These are phyloP conservation scores for Backusella mclennaniae DNA, from an alignment of 192 early-diverging fungal species.

Conservation along the genomic window DNA sequence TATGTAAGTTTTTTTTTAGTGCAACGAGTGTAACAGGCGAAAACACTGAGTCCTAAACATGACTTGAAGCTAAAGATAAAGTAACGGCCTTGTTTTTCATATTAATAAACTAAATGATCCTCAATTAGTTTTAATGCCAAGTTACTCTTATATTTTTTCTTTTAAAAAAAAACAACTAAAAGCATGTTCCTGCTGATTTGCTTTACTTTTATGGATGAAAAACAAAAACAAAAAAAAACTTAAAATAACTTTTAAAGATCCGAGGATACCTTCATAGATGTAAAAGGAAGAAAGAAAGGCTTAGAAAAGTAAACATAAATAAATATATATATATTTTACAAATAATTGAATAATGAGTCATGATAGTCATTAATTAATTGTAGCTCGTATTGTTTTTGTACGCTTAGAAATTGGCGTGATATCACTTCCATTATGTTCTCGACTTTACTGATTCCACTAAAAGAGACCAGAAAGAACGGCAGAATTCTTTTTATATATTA, in stretches of 20 bases:
- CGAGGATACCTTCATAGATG: not conserved
- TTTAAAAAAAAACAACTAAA: not conserved
- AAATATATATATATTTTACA: not conserved
- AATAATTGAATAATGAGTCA: not conserved
- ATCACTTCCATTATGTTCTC: not conserved
- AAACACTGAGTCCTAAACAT: too few species aligned
- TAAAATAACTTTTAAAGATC: not conserved
- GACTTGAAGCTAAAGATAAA: too few species aligned
- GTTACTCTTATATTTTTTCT: too few species aligned
- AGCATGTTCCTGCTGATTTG: not conserved
- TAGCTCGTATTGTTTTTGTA: not conserved
- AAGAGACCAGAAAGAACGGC: not conserved
- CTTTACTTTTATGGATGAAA: slow-evolving; percentile 1
- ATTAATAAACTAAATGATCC: too few species aligned
- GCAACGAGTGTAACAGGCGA: too few species aligned
- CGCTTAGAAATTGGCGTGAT: not conserved
- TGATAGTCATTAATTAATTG: not conserved
- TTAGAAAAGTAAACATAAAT: not conserved
- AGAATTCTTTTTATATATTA: not conserved
- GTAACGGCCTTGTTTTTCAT: too few species aligned
- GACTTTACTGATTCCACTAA: not conserved
- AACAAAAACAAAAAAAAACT: not conserved
- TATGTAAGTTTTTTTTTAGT: too few species aligned
- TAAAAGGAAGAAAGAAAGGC: not conserved
- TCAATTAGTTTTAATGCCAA: too few species aligned